Base-by-base conservation (phyloP, 1,284 basidiomycete species). In the Hemileia vastatrix region DNA sequence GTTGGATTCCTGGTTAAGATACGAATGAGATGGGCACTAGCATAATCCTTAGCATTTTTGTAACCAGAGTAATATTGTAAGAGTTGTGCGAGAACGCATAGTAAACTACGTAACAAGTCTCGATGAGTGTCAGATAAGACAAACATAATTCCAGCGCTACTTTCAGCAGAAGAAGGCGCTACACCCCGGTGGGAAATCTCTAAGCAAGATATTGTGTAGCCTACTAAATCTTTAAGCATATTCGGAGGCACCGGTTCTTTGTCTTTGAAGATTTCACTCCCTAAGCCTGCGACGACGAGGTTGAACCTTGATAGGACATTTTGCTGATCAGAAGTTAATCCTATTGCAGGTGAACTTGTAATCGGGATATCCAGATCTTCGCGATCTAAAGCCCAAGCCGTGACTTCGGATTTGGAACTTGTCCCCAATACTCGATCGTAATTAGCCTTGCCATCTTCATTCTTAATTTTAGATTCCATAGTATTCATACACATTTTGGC, bases 151-250 rank as follows among this genome's bases (percentile, higher is more conserved):
- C 80, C 82, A 15, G 79, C 78, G 4, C 77, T 73, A n/a, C n/a
- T n/a, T n/a, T n/a, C n/a, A n/a, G n/a, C n/a, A 24, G 59, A 45
- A 3, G 74, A 71, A 0, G 68, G 65, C 5, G 81, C 82, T 6
- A 81, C 76, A 1, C 90, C 90, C 32, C 92, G 82, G 59, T 86
- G 83, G 0, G 87, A 82, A 21, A 88, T 83, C 77, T 96, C 93
- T 58, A 89, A 81, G n/a, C 83, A 80, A 1, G 85, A 79, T 50
- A 96, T 81, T 0, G 90, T 92, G 74, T 93, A 95, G 1, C 85
- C 88, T n/a, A 94, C 80, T 33, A 95, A 78, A 67, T 94, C 90
- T 69, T 93, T 88, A 0, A 92, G 89, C 2, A 96, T 79, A 71
- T 93, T 93, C 64, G 91, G 83, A 59, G 40, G 15, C 5, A 47